Evolutionary conservation across 805 yeast species (phyloP).

Genomic region (Wickerhamomyces kurtzmanii): DNA sequence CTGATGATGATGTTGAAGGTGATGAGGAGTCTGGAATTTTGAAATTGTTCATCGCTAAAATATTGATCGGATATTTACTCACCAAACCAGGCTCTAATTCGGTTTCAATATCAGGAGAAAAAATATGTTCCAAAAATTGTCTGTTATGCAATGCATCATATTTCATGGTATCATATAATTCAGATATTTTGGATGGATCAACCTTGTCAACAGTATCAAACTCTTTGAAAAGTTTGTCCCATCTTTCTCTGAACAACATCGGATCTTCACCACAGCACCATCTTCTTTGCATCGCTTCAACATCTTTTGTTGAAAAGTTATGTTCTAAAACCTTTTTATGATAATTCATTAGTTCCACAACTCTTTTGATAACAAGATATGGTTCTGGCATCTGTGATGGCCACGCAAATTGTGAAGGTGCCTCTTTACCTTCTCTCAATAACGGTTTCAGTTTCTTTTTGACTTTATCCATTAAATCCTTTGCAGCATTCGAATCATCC

Average conservation of each 20-base stretch:
- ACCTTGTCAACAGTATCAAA: slow-evolving; percentile 90
- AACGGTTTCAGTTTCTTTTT: slow-evolving; percentile 93
- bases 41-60: slow-evolving; percentile 68
- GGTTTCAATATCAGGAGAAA: slow-evolving; percentile 51
- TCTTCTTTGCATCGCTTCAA: slow-evolving; percentile 53
- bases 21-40: slow-evolving; percentile 36
- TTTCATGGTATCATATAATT: slow-evolving; percentile 96
- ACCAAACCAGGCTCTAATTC: too few species aligned
- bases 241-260: slow-evolving; percentile 78
- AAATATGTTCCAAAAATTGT: slow-evolving; percentile 75
- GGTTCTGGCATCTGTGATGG: slow-evolving; percentile 98
- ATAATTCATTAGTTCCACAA: slow-evolving; percentile 90
- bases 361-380: slow-evolving; percentile 84
- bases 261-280: slow-evolving; percentile 99
- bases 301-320: slow-evolving; percentile 63
- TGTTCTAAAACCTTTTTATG: slow-evolving; percentile 77
- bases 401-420: slow-evolving; percentile 98
- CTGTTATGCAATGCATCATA: slow-evolving; percentile 96
- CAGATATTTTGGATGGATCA: slow-evolving; percentile 95
- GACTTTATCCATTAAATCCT: slow-evolving; percentile 94
- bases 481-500: slow-evolving; percentile 97
- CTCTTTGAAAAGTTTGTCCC: slow-evolving; percentile 94
- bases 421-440: slow-evolving; percentile 90
- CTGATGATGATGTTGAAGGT: slow-evolving; percentile 16
- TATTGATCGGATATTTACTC: slow-evolving; percentile 63